Percentiles rank a stretch among this genome's conserved stretches.
These are phyloP conservation scores for Phytophthora constricta DNA, from an alignment of 352 stramenopile species.

Conservation along the genomic window DNA sequence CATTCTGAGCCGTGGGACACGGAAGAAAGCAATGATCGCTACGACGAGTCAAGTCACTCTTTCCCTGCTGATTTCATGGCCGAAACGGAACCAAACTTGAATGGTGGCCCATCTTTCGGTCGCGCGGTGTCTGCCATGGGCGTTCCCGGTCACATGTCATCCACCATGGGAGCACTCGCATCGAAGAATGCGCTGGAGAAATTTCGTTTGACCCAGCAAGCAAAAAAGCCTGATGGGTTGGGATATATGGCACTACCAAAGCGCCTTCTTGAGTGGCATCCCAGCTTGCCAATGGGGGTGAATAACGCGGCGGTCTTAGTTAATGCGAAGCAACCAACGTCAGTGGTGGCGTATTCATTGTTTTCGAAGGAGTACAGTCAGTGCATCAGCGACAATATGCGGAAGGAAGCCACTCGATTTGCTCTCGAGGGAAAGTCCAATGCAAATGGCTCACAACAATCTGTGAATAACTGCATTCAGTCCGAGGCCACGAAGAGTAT, in stretches of 20 bases:
- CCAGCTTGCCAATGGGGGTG: conserved; percentile 71
- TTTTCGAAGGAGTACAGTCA: conserved; percentile 86
- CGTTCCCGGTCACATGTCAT: conserved; percentile 49
- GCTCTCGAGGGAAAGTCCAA: conserved; percentile 38
- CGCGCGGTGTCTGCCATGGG: conserved; percentile 39
- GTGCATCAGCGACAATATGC: conserved; percentile 77
- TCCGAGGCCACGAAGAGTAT: conserved; percentile 51
- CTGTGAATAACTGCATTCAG: conserved; percentile 26
- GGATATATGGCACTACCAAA: conserved; percentile 84
- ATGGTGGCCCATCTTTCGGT: conserved; percentile 16
- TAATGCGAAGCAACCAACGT: conserved; percentile 83
- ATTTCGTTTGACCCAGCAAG: conserved; percentile 70
- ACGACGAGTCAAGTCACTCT: conserved; percentile 70
- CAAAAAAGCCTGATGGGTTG: conserved; percentile 62
- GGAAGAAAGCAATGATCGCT: conserved; percentile 69
- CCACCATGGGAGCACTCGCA: conserved; percentile 70
- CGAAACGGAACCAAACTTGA: conserved; percentile 33
- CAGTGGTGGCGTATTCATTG: conserved; percentile 85
- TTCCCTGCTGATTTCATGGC: conserved; percentile 60
- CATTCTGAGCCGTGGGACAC: conserved; percentile 67
- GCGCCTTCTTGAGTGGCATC: conserved; percentile 82
- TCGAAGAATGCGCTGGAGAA: conserved; percentile 68
- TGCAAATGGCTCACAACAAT: conserved; percentile 40
- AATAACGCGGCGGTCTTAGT: conserved; percentile 82
- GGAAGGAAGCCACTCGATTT: conserved; percentile 50